These are phyloP conservation scores for Recurvomyces mirabilis DNA, from an alignment of 495 filamentous ascomycete genomes.

Conservation along the genomic window DNA sequence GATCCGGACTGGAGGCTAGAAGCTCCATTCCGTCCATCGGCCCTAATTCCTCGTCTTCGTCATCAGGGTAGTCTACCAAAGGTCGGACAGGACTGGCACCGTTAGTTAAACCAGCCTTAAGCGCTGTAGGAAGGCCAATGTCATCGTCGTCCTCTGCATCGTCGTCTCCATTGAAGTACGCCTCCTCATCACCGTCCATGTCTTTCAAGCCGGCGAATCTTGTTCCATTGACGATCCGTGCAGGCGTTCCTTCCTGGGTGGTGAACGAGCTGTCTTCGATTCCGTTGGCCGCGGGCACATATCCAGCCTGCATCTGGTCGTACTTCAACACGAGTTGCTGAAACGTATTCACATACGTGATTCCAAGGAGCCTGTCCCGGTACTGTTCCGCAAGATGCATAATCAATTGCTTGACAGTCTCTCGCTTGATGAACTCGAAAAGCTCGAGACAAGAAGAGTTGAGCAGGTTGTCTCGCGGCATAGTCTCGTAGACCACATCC, in stretches of 20 bases:
- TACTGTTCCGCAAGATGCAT: slow-evolving; percentile 81
- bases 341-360: slow-evolving; percentile 84
- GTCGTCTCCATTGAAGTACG: slow-evolving; percentile 69
- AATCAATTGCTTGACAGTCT: slow-evolving; percentile 72
- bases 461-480: slow-evolving; percentile 91
- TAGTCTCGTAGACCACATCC: slow-evolving; percentile 75
- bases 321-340: slow-evolving; percentile 61
- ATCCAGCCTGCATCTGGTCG: slow-evolving; percentile 59
- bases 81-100: slow-evolving; percentile 54
- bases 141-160: slow-evolving; percentile 59
- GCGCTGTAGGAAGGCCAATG: slow-evolving; percentile 17
- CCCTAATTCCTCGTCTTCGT: slow-evolving; percentile 54
- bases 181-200: slow-evolving; percentile 77
- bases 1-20: slow-evolving; percentile 30
- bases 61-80: slow-evolving; percentile 86
- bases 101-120: slow-evolving; percentile 23
- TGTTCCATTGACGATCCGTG: slow-evolving; percentile 42
- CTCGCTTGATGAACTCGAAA: slow-evolving; percentile 78
- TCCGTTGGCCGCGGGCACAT: slow-evolving; percentile 31
- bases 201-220: slow-evolving; percentile 70
- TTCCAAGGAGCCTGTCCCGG: slow-evolving; percentile 63
- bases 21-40: slow-evolving; percentile 34
- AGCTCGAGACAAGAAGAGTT: slow-evolving; percentile 94
- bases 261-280: slow-evolving; percentile 33
- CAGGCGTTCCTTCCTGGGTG: slow-evolving; percentile 33